Percentiles rank a stretch among this genome's conserved stretches.
Evolutionary conservation across 169 alveolate genomes (phyloP).

Genomic region (Plasmodium gonderi): DNA sequence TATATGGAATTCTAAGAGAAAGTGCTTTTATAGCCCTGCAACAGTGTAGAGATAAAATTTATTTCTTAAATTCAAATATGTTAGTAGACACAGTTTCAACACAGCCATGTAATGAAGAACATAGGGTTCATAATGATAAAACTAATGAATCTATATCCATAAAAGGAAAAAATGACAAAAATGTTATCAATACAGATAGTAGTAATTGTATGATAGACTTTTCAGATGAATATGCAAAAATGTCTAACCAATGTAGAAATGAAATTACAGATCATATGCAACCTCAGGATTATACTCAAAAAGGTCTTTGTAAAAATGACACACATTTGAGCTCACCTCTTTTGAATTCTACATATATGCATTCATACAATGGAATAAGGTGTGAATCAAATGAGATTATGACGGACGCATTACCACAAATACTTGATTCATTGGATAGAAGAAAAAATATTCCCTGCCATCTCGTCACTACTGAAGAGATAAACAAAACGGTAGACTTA

Average conservation of each 20-base stretch:
- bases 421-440: neutral
- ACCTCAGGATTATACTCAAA: neutral
- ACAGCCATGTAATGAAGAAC: neutral
- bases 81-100: neutral
- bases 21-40: constrained; percentile 92
- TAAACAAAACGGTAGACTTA: neutral
- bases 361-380: neutral
- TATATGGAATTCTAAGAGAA: constrained; percentile 93
- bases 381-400: neutral
- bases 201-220: neutral
- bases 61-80: neutral
- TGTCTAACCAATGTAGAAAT: neutral
- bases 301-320: neutral
- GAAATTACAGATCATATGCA: neutral
- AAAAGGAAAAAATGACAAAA: neutral
- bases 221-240: neutral
- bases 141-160: neutral
- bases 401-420: no score
- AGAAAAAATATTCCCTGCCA: neutral
- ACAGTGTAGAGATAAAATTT: constrained; percentile 73
- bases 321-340: neutral
- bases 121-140: neutral
- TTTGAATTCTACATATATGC: neutral
- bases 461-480: neutral
- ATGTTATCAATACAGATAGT: neutral